Evolutionary conservation across 495 filamentous ascomycete genomes (phyloP).

Genomic region (Saxophila tyrrhenica): DNA sequence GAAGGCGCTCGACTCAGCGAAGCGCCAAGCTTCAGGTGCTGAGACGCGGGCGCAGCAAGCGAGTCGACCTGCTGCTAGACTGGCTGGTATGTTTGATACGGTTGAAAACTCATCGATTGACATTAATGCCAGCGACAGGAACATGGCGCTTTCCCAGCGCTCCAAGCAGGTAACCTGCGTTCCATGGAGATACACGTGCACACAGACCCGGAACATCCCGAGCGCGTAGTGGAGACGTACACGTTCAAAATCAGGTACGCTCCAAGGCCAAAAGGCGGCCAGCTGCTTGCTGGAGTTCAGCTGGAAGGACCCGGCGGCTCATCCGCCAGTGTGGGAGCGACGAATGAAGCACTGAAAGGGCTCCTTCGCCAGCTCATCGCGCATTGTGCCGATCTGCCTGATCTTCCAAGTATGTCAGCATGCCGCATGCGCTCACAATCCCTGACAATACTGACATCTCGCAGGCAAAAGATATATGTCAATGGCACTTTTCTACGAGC

Average conservation of each 20-base stretch:
- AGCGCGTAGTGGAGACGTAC: slow-evolving; percentile 37
- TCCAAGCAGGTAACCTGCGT: slow-evolving; percentile 31
- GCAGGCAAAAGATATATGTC: slow-evolving; percentile 34
- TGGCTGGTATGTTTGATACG: slow-evolving; percentile 29
- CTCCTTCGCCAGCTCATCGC: slow-evolving; percentile 32
- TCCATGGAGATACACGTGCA: slow-evolving; percentile 37
- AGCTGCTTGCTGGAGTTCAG: slow-evolving; percentile 29
- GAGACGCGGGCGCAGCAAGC: slow-evolving; percentile 23
- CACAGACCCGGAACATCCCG: slow-evolving; percentile 2
- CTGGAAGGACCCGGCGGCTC: slow-evolving; percentile 28
- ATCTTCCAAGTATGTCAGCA: slow-evolving; percentile 34
- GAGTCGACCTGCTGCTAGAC: slow-evolving; percentile 34
- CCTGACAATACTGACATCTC: neutral
- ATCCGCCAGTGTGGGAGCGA: slow-evolving; percentile 29
- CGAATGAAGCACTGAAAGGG: slow-evolving; percentile 29
- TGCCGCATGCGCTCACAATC: neutral
- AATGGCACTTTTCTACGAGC: slow-evolving; percentile 38
- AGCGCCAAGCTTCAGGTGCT: slow-evolving; percentile 26
- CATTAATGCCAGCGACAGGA: slow-evolving; percentile 33
- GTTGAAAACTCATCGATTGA: neutral
- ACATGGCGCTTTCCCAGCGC: slow-evolving; percentile 37
- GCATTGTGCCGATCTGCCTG: slow-evolving; percentile 31
- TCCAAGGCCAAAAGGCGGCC: slow-evolving; percentile 10
- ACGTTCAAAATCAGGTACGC: slow-evolving; percentile 41
- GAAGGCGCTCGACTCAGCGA: slow-evolving; percentile 20